phyloP scores from a whole-genome alignment of 139 green algal species.

The Marvania coccoides region DNA sequence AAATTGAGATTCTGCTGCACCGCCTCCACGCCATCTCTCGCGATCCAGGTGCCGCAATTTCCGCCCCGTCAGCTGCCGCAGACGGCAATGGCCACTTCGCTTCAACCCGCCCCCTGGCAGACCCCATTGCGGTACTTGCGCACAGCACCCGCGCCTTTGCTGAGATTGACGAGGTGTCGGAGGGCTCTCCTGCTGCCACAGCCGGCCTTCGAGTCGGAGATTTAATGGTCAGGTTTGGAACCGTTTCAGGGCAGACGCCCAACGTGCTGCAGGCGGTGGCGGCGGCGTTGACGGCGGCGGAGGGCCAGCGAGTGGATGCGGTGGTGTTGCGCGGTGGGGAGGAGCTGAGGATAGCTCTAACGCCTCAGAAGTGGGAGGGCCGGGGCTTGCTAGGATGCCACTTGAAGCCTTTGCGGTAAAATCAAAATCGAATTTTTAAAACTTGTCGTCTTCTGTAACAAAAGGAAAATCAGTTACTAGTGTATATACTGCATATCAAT shows the following conservation, averaged over 20 bases:
- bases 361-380: constrained; percentile 50
- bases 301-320: constrained; percentile 37
- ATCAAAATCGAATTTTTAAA: not conserved
- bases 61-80: not conserved
- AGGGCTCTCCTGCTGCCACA: constrained; percentile 45
- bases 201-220: constrained; percentile 60
- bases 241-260: constrained; percentile 13
- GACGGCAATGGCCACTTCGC: not conserved
- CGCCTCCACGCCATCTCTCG: constrained; percentile 41
- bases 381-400: constrained; percentile 67
- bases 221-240: constrained; percentile 48
- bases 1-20: constrained; percentile 54
- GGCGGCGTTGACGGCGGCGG: constrained; percentile 17
- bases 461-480: not conserved
- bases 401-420: constrained; percentile 16
- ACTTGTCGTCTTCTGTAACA: not conserved
- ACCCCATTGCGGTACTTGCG: not conserved
- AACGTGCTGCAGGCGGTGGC: constrained; percentile 27
- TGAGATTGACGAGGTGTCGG: constrained; percentile 65
- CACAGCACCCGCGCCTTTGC: constrained; percentile 48
- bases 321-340: constrained; percentile 50
- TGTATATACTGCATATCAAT: not conserved
- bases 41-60: constrained; percentile 5
- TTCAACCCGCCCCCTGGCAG: not conserved
- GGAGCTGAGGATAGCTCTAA: constrained; percentile 37